Evolutionary conservation across 805 yeast species (phyloP).

Genomic region (Gaillardinia entomophila): DNA sequence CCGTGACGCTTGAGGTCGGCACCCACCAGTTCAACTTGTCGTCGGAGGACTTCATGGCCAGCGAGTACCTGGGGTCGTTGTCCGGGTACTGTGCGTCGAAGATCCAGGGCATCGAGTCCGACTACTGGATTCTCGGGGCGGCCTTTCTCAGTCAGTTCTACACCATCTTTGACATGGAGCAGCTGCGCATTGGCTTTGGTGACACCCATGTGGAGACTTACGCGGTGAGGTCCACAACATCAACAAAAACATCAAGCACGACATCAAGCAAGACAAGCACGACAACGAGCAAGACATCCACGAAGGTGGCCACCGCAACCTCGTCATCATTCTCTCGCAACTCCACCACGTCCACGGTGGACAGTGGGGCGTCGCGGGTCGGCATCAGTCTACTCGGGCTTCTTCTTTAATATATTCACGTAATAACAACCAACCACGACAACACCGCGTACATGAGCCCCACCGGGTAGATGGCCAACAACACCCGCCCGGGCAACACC

Average conservation of each 20-base stretch:
- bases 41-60: constrained; percentile 44
- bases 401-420: constrained; percentile 17
- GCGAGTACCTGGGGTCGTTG: constrained; percentile 32
- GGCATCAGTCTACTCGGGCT: background rate
- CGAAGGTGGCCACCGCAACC: too few relatives aligned
- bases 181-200: constrained; percentile 47
- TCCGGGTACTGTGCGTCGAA: constrained; percentile 57
- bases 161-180: constrained; percentile 51
- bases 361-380: too few relatives aligned
- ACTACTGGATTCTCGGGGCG: constrained; percentile 60
- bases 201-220: constrained; percentile 3
- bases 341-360: too few relatives aligned
- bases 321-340: too few relatives aligned
- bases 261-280: too few relatives aligned
- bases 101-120: constrained; percentile 49
- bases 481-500: constrained; percentile 54
- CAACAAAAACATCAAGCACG: too few relatives aligned
- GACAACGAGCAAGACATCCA: too few relatives aligned
- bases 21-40: constrained; percentile 40
- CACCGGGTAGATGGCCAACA: constrained; percentile 62
- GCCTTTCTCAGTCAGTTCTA: constrained; percentile 51
- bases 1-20: constrained; percentile 37
- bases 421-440: constrained; percentile 63
- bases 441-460: constrained; percentile 55
- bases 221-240: too few relatives aligned